A percentile compares a stretch with the other conserved stretches of the same genome.
phyloP scores from a whole-genome alignment of 140 eudicot species.

The Erigeron philadelphicus region DNA sequence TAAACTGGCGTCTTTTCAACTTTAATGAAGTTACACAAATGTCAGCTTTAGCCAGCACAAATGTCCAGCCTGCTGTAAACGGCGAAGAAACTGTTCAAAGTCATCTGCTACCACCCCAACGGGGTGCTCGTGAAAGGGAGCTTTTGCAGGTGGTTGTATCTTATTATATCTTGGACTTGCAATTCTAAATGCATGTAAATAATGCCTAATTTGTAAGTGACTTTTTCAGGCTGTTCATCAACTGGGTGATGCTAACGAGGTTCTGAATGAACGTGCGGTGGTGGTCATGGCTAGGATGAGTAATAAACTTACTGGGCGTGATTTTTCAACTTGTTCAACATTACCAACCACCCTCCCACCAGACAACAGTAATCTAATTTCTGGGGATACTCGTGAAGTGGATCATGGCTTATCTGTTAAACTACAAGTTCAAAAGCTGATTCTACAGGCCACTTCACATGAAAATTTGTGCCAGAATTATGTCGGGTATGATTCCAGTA shows the following conservation, averaged over 20 bases:
- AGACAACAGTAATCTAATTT: constrained; percentile 44
- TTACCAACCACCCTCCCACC: constrained; percentile 49
- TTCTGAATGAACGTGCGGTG: constrained; percentile 86
- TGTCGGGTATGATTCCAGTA: constrained; percentile 66
- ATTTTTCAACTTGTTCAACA: constrained; percentile 53
- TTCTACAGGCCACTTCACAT: constrained; percentile 81
- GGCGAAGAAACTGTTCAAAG: constrained; percentile 55
- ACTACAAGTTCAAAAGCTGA: constrained; percentile 85
- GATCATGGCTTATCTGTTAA: constrained; percentile 92
- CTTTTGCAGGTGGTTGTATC: constrained; percentile 64
- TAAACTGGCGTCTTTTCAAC: constrained; percentile 97
- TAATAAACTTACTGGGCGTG: constrained; percentile 94
- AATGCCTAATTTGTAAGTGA: constrained; percentile 10
- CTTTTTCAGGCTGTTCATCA: constrained; percentile 80
- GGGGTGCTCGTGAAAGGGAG: constrained; percentile 92
- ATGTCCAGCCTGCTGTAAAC: constrained; percentile 50
- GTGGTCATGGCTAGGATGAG: constrained; percentile 98
- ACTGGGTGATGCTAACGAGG: constrained; percentile 96
- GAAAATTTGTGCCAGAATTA: constrained; percentile 96
- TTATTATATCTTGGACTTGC: not conserved
- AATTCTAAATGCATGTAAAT: constrained; percentile 1
- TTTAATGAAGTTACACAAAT: constrained; percentile 90
- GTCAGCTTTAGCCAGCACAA: constrained; percentile 58
- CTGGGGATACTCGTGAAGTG: constrained; percentile 77
- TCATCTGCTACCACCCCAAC: constrained; percentile 74